Percentiles rank a stretch among this genome's conserved stretches.
Conservation (phyloP, 129 eudicot species). For the Lactuca sativa region DNA sequence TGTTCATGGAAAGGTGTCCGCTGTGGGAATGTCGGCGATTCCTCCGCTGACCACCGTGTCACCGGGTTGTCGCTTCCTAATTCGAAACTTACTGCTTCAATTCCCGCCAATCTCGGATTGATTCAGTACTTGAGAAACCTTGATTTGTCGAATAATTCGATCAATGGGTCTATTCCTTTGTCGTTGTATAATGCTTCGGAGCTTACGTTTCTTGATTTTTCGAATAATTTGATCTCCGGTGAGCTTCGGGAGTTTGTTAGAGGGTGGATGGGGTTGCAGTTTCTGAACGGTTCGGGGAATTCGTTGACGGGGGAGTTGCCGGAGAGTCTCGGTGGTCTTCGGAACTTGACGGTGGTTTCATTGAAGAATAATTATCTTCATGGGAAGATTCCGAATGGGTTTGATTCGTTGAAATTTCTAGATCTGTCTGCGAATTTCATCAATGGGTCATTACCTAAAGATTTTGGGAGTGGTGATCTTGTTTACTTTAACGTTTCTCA, state of each 20-base stretch:
- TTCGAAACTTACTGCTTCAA: conserved; percentile 55
- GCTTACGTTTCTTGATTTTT: conserved; percentile 57
- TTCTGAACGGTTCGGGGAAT: conserved; percentile 63
- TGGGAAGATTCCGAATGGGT: conserved; percentile 66
- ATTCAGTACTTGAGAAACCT: conserved; percentile 48
- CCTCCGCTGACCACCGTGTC: conserved; percentile 43
- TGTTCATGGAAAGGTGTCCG: conserved; percentile 80
- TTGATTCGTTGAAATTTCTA: conserved; percentile 39
- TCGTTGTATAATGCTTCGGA: conserved; percentile 45
- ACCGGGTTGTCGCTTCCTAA: conserved; percentile 65
- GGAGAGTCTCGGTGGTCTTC: conserved; percentile 32
- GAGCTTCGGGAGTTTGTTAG: conserved; percentile 54
- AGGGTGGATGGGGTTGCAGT: conserved; percentile 39
- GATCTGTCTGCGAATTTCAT: conserved; percentile 82
- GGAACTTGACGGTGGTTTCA: conserved; percentile 53
- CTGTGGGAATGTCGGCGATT: conserved; percentile 38
- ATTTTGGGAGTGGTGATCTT: conserved; percentile 57
- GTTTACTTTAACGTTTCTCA: conserved; percentile 61
- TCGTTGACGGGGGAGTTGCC: conserved; percentile 65
- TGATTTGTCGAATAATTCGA: conserved; percentile 73
- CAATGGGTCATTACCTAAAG: conserved; percentile 62
- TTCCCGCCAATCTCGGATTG: conserved; percentile 71
- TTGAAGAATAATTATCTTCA: conserved; percentile 58
- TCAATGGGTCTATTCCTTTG: conserved; percentile 76
- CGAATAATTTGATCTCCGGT: conserved; percentile 78